phyloP scores from a whole-genome alignment of 75 land plant genomes.

The Selaginella tamariscina region DNA sequence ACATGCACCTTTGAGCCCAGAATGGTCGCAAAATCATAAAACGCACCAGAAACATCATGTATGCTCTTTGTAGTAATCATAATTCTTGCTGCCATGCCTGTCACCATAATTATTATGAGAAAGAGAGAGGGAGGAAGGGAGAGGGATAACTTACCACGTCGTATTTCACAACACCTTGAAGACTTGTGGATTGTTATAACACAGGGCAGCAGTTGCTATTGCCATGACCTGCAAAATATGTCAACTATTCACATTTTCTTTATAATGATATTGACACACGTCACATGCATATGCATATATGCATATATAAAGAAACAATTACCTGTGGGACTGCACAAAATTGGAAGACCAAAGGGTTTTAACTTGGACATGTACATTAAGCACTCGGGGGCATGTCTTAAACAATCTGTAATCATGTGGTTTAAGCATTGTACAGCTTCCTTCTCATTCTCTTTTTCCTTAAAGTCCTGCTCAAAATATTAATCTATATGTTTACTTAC shows the following conservation, averaged over 20 bases:
- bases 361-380: conserved; percentile 59
- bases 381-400: conserved; percentile 66
- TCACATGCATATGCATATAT: no score
- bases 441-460: conserved; percentile 37
- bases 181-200: conserved; percentile 85
- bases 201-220: conserved; percentile 70
- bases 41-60: conserved; percentile 87
- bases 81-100: conserved; percentile 81
- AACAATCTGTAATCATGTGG: conserved; percentile 85
- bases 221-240: conserved; percentile 71
- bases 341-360: conserved; percentile 49
- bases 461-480: conserved; percentile 75
- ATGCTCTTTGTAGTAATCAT: conserved; percentile 62
- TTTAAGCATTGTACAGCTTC: conserved; percentile 80
- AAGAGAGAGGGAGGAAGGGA: no score
- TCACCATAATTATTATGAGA: conserved; percentile 5
- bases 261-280: no score
- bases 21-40: conserved; percentile 55
- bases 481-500: not conserved
- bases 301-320: no score
- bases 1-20: conserved; percentile 74
- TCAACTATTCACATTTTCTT: no score
- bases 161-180: conserved; percentile 96
- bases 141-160: conserved; percentile 96
- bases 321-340: conserved; percentile 99